Base-by-base conservation (phyloP, 192 early-diverging fungal species). In the Gryganskiella cystojenkinii region DNA sequence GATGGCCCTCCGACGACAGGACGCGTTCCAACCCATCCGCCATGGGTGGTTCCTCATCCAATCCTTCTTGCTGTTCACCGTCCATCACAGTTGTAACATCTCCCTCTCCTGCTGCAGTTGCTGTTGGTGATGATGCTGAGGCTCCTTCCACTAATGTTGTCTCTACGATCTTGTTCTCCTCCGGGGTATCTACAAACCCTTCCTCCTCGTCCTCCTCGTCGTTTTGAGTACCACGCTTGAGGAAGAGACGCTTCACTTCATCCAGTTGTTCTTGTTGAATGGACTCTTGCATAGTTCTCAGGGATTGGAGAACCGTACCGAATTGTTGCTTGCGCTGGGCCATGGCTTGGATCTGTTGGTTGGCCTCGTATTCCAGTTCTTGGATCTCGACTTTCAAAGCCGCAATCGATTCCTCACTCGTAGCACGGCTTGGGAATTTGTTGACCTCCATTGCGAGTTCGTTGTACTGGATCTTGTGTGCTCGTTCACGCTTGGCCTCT, bases 391-490 rank as follows among this genome's bases (percentile, higher is more conserved):
- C 55, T 3, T 68, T 11, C 59, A 76, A 25, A 5, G 37, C 37
- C 0, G 56, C 60, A 11, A 76, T 68, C 4, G 43, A 62, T 15
- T 55, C 40, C 34, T 68, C 59, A 25, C 52, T 67, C 2, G 73
- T 56, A n/a, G 61, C 73, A 31, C 73, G 35, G 47, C 73, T 76
- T 6, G 73, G 73, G 20, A 62, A 68, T 25, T 67, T 20, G 3
- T 37, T 40, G 4, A 76, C 45, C 31, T 76, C 58, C 10, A 54
- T 25, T 4, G 73, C 65, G 14, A 76, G 9, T 25, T 51, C 49
- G 17, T 76, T 65, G 30, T 76, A 76, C 50, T 68, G 40, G 34
- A 76, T 76, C 34, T 68, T 76, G 73, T 76, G 67, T 42, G 73
- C 33, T 4, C 73, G 64, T 15, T 67, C 64, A 52, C 61, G 57